Percentiles rank a stretch among this genome's conserved stretches.
Conservation (phyloP, 1,139 yeast genomes). For the Taphrina sp. region DNA sequence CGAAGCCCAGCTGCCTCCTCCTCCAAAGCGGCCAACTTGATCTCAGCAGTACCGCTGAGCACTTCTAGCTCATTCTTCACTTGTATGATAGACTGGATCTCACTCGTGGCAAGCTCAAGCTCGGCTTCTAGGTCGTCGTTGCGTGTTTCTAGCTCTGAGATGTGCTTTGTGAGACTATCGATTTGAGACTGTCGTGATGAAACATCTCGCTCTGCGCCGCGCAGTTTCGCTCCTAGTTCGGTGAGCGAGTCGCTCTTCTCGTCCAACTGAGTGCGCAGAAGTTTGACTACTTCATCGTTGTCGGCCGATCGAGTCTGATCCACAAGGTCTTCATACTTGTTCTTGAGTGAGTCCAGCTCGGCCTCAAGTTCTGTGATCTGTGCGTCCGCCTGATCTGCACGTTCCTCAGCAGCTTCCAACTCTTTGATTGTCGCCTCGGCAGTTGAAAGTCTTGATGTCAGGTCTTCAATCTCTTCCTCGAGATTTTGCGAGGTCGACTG, state of each 20-base stretch:
- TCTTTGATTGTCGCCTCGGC: not conserved
- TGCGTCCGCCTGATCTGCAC: conserved; percentile 46
- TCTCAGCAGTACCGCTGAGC: conserved; percentile 1
- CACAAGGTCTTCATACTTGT: conserved; percentile 21
- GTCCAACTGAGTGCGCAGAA: conserved; percentile 15
- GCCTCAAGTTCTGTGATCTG: conserved; percentile 71
- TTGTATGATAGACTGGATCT: conserved; percentile 5
- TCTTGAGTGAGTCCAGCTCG: conserved; percentile 43
- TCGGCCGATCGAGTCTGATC: conserved; percentile 16
- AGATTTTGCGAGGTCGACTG: conserved; percentile 5
- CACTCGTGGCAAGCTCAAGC: not conserved
- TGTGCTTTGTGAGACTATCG: conserved; percentile 12
- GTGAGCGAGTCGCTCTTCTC: conserved; percentile 29
- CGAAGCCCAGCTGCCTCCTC: not conserved
- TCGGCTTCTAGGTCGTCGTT: conserved; percentile 27
- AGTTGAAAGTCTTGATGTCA: not conserved
- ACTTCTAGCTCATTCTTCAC: conserved; percentile 7
- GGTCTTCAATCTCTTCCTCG: conserved; percentile 2
- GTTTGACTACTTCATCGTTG: conserved; percentile 4
- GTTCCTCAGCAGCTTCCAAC: not conserved
- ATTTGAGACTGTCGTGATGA: conserved; percentile 1
- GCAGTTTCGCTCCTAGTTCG: conserved; percentile 20
- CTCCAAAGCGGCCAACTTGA: not conserved
- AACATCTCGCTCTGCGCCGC: conserved; percentile 11
- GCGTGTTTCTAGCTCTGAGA: conserved; percentile 16